Conservation (phyloP, 495 filamentous ascomycete species). For the Acidomyces sp. region DNA sequence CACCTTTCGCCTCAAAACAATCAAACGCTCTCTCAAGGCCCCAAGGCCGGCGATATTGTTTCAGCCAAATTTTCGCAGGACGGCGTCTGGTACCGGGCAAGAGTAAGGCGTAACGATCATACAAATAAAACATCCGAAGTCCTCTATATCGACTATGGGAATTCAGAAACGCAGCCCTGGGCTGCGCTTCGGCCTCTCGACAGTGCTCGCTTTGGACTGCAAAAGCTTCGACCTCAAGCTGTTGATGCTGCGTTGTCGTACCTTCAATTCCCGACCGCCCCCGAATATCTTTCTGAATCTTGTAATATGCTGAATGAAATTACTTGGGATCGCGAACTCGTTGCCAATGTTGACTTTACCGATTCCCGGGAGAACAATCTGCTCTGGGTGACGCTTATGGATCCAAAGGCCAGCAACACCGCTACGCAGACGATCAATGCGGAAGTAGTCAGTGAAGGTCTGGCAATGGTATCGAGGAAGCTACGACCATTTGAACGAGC, state of each 20-base stretch:
- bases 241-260: conserved; percentile 78
- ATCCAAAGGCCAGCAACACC: conserved; percentile 45
- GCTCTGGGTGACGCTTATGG: conserved; percentile 74
- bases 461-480: conserved; percentile 82
- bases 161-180: conserved; percentile 80
- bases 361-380: conserved; percentile 55
- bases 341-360: conserved; percentile 77
- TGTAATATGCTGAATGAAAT: conserved; percentile 55
- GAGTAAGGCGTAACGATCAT: conserved; percentile 82
- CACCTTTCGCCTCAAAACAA: conserved; percentile 64
- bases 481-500: conserved; percentile 78
- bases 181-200: conserved; percentile 62
- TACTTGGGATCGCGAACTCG: conserved; percentile 53
- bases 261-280: conserved; percentile 63
- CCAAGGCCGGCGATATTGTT: conserved; percentile 83
- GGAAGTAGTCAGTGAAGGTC: conserved; percentile 66
- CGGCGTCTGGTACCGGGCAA: conserved; percentile 85
- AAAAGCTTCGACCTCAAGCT: conserved; percentile 76
- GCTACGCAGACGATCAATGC: conserved; percentile 71
- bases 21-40: conserved; percentile 54
- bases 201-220: conserved; percentile 60
- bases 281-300: conserved; percentile 70
- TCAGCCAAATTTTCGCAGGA: conserved; percentile 81
- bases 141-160: conserved; percentile 91
- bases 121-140: conserved; percentile 77